phyloP scores from a whole-genome alignment of 2,329 filamentous ascomycete genomes.

The Helminthosporium solani region DNA sequence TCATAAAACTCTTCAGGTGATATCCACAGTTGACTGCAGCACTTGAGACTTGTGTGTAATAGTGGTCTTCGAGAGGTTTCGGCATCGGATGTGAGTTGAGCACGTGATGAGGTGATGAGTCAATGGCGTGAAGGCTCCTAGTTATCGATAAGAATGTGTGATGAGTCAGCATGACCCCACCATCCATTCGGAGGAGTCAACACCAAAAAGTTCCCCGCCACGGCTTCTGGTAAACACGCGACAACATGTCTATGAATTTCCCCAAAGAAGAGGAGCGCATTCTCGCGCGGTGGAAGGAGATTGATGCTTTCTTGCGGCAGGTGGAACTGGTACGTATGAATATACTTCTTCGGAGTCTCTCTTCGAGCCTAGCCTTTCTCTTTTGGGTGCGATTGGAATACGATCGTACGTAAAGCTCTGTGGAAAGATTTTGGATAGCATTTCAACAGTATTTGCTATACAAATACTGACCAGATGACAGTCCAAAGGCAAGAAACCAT shows the following conservation, averaged over 20 bases:
- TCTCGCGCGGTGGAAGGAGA: conserved; percentile 85
- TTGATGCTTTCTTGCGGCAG: conserved; percentile 86
- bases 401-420: neutral
- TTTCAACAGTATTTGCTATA: neutral
- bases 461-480: conserved; percentile 7
- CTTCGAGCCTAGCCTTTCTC: neutral
- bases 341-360: no score
- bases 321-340: conserved; percentile 62
- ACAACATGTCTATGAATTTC: conserved; percentile 81
- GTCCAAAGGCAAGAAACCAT: conserved; percentile 76
- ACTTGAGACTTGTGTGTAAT: no score
- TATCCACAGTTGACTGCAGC: no score
- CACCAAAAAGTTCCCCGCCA: conserved; percentile 25
- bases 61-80: no score
- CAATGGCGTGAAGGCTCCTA: no score
- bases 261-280: conserved; percentile 85
- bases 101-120: no score
- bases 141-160: conserved; percentile 1
- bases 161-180: conserved; percentile 13
- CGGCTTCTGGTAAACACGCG: conserved; percentile 18
- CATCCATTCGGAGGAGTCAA: conserved; percentile 20
- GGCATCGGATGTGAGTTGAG: no score
- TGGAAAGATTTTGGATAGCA: neutral
- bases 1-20: no score
- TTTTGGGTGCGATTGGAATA: no score